Base-by-base conservation (phyloP, 768 basidiomycete genomes). In the Lactarius tabidus region DNA sequence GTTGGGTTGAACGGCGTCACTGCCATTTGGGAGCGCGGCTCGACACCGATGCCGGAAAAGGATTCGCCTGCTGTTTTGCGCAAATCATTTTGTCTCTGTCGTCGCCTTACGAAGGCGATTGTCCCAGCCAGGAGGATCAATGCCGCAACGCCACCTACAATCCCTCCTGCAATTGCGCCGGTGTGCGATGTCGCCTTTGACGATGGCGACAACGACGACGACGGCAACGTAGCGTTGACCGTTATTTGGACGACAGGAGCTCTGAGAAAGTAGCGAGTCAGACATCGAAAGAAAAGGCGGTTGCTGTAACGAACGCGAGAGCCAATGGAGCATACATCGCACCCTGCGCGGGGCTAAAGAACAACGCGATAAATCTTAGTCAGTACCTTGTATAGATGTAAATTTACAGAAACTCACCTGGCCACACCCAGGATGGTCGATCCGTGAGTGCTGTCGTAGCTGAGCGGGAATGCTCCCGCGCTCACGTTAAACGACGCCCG, bases 281-380 rank as follows among this genome's bases (percentile, higher is more conserved):
- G 43, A 12, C 12, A 33, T 23, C 4, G 36, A 26, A 45, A 6
- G 48, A n/a, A n/a, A 39, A 2, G 20, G 31, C 1, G 51, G 14
- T 51, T 26, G 2, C 7, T 28, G 23, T 39, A 35, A 65, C 71
- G 56, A 35, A 72, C 71, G 36, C 65, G n/a, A 69, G 53, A n/a
- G 70, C 71, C 6, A 72, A 60, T 26, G 67, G 70, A 6, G 71
- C 71, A 60, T 65, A 72, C 59, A 72, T 60, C 8, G 66, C 71
- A 38, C 71, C 71, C 23, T 69, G 66, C 9, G 65, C 71, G 12
- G 71, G 70, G 51, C 71, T 72, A 31, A 31, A 26, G 28, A 20
- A 23, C 17, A 8, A 6, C 2, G 9, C 10, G 1, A 35, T 6
- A 53, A 8, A 26, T 14, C 17, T 45, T n/a, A 36, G 52, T 45